Percentiles rank a stretch among this genome's conserved stretches.
Evolutionary conservation across 495 filamentous ascomycete genomes (phyloP).

Genomic region (Emericellopsis terricola): DNA sequence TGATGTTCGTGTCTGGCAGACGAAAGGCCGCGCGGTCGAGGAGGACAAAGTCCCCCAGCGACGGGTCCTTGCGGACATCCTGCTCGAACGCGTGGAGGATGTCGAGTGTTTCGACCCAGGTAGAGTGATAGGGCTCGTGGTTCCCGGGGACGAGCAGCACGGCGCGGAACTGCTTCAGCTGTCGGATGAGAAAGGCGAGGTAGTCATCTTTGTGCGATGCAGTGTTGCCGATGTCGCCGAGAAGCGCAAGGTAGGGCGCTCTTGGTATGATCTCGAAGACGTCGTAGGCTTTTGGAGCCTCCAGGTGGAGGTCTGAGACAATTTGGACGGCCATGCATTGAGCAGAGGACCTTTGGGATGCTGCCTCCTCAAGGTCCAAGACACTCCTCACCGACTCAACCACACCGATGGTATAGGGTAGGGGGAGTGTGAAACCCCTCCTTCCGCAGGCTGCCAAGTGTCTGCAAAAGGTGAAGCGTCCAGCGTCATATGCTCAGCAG

Average conservation of each 20-base stretch:
- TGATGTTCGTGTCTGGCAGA: constrained; percentile 11
- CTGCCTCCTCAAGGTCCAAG: too few relatives aligned
- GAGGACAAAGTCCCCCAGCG: constrained; percentile 24
- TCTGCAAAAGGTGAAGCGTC: too few relatives aligned
- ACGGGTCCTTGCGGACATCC: constrained; percentile 7
- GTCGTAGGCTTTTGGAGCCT: constrained; percentile 25
- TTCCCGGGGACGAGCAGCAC: constrained; percentile 38
- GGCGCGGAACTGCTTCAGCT: constrained; percentile 23
- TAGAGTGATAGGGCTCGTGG: constrained; percentile 34
- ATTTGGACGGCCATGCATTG: constrained; percentile 29
- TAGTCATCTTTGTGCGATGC: constrained; percentile 16
- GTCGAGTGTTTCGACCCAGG: constrained; percentile 13
- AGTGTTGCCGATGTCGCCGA: constrained; percentile 38
- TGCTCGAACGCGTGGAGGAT: constrained; percentile 9
- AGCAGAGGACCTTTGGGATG: too few relatives aligned
- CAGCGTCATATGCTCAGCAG: too few relatives aligned
- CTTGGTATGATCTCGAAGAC: constrained; percentile 22
- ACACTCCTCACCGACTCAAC: too few relatives aligned
- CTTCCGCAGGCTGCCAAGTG: too few relatives aligned
- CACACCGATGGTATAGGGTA: too few relatives aligned
- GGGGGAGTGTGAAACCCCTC: too few relatives aligned
- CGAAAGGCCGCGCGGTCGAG: constrained; percentile 25
- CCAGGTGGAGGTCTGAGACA: constrained; percentile 39
- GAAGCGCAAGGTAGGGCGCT: constrained; percentile 33
- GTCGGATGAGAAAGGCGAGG: constrained; percentile 22